These are phyloP conservation scores for Claviceps digitariae DNA, from an alignment of 2,329 filamentous ascomycete genomes.

Conservation along the genomic window DNA sequence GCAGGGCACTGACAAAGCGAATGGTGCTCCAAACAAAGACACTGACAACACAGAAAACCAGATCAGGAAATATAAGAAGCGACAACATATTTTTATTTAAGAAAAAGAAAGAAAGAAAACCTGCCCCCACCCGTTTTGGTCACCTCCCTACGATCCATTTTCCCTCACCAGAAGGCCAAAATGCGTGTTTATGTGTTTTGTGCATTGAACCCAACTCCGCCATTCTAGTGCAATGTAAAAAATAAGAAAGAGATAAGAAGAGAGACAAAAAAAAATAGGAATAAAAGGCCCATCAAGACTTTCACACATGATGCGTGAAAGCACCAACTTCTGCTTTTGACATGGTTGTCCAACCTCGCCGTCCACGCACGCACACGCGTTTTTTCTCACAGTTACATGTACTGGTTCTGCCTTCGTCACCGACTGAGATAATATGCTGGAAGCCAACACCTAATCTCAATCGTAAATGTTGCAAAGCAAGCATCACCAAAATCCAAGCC, in stretches of 20 bases:
- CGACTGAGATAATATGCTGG: not conserved
- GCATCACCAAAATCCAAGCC: not conserved
- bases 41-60: no score
- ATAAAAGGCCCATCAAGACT: conserved; percentile 6
- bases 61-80: no score
- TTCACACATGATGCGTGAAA: conserved; percentile 6
- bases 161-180: conserved; percentile 8
- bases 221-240: conserved; percentile 15
- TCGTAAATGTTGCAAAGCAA: not conserved
- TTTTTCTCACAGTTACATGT: not conserved
- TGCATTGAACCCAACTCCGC: conserved; percentile 13
- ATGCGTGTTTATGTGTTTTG: not conserved
- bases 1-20: no score
- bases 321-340: not conserved
- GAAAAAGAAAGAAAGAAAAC: not conserved
- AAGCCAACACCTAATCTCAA: not conserved
- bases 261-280: conserved; percentile 6
- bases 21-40: no score
- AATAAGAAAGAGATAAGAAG: conserved; percentile 6
- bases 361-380: not conserved
- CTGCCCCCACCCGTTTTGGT: conserved; percentile 6
- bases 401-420: not conserved
- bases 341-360: not conserved
- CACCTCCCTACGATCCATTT: conserved; percentile 12
- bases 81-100: not conserved